Conservation (phyloP, 306 rosid genomes). For the Prunus mongolica region DNA sequence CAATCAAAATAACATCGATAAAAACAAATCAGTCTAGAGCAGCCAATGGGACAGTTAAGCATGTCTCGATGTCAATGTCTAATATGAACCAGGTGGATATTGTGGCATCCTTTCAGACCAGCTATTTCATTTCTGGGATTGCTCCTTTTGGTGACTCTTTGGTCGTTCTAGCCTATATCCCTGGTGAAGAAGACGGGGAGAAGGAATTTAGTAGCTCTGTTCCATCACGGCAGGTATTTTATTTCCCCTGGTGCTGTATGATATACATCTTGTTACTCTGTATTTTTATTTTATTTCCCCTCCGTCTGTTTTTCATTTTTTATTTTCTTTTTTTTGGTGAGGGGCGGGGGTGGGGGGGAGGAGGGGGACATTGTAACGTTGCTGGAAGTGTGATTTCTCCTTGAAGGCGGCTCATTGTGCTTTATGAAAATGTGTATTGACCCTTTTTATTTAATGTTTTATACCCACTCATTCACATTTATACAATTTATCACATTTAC, state of each 20-base stretch:
- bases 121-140: slow-evolving; percentile 87
- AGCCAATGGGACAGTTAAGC: slow-evolving; percentile 61
- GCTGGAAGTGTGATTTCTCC: not conserved
- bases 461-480: too few relatives aligned
- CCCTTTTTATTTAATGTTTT: not conserved
- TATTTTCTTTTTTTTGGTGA: not conserved
- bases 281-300: not conserved
- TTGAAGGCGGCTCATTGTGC: not conserved
- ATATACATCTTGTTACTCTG: slow-evolving; percentile 11
- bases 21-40: slow-evolving; percentile 53
- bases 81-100: slow-evolving; percentile 78
- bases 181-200: slow-evolving; percentile 81
- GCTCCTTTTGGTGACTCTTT: slow-evolving; percentile 94
- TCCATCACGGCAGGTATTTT: slow-evolving; percentile 73
- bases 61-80: slow-evolving; percentile 60
- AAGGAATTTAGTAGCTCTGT: slow-evolving; percentile 75
- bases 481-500: too few relatives aligned
- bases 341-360: too few relatives aligned
- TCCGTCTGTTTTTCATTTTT: not conserved
- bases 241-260: slow-evolving; percentile 16
- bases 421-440: not conserved
- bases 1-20: slow-evolving; percentile 82
- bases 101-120: slow-evolving; percentile 93
- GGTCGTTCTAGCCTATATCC: slow-evolving; percentile 93
- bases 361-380: not conserved